These are phyloP conservation scores for Crataegus laevigata DNA, from an alignment of 306 rosid species.

Conservation along the genomic window DNA sequence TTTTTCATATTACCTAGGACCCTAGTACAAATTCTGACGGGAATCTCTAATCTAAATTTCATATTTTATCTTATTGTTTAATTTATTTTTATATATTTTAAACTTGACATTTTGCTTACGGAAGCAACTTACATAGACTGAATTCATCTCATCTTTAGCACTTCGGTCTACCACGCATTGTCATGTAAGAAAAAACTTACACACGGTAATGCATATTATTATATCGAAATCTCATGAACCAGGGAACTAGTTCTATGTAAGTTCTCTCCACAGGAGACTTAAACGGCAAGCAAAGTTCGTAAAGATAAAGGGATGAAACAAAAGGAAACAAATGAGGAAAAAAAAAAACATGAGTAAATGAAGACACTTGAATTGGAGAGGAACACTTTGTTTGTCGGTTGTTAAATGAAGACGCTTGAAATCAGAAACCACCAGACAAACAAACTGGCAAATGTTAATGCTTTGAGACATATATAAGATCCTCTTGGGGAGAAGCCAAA, in stretches of 20 bases:
- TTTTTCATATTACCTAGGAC: neutral
- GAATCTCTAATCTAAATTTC: neutral
- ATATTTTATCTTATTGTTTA: neutral
- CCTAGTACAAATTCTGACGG: neutral
- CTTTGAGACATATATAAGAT: neutral
- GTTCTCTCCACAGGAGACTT: neutral
- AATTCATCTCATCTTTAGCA: neutral
- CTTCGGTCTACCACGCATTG: neutral
- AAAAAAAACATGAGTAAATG: neutral
- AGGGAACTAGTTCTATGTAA: neutral
- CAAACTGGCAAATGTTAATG: neutral
- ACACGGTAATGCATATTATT: neutral
- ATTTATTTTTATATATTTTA: no score
- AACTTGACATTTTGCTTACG: neutral
- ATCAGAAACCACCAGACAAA: neutral
- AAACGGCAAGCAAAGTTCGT: slow-evolving; percentile 1
- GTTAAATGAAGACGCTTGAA: neutral
- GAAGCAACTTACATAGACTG: no score
- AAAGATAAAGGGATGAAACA: neutral
- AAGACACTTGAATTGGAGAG: neutral
- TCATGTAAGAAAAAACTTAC: no score
- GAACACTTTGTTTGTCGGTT: slow-evolving; percentile 13
- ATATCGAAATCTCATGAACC: no score
- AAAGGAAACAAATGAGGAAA: neutral
- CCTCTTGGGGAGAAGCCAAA: neutral